Conservation (phyloP, 192 early-diverging fungal species). For the Backusella sp. region DNA sequence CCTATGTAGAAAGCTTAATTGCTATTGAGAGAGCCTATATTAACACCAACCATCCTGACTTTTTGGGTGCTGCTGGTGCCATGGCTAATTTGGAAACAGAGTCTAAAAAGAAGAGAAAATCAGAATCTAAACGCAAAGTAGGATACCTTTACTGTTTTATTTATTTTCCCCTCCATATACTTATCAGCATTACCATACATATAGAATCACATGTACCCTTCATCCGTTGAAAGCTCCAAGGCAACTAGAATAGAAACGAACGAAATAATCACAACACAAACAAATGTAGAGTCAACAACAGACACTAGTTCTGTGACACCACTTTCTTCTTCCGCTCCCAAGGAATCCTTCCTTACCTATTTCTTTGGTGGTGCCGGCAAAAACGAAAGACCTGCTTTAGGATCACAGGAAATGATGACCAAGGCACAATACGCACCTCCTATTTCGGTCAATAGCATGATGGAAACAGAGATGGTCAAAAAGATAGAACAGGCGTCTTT, state of each 20-base stretch:
- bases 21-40: constrained; percentile 81
- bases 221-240: background rate
- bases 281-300: background rate
- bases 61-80: constrained; percentile 77
- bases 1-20: constrained; percentile 79
- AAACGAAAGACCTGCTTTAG: constrained; percentile 36
- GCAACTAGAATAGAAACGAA: constrained; percentile 5
- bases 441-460: constrained; percentile 36
- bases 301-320: background rate
- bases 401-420: constrained; percentile 23
- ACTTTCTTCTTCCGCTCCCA: constrained; percentile 14
- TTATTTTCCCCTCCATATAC: background rate
- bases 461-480: constrained; percentile 36
- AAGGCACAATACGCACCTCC: constrained; percentile 28
- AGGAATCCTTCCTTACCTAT: constrained; percentile 46
- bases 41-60: constrained; percentile 86
- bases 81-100: constrained; percentile 68
- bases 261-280: background rate
- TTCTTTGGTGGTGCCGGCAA: constrained; percentile 47
- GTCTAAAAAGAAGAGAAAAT: constrained; percentile 59
- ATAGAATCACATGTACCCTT: background rate
- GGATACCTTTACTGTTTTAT: background rate
- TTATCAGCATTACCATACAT: background rate
- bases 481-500: constrained; percentile 37
- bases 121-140: constrained; percentile 26